Evolutionary conservation across 108 stramenopile genomes (phyloP).

Genomic region (Cyclotella choctawhatcheeana): DNA sequence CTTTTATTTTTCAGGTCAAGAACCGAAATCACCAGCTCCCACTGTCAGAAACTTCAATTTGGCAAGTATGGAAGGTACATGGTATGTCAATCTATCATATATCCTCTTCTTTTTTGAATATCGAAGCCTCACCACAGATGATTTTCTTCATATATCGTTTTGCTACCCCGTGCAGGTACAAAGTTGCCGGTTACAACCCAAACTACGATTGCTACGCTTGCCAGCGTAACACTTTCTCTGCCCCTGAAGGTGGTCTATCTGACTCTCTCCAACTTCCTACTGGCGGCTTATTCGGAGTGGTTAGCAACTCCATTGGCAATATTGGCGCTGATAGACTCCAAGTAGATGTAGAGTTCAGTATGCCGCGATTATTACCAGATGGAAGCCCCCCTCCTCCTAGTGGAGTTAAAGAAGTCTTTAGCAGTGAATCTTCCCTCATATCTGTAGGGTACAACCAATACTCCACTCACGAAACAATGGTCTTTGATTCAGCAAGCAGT

Average conservation of each 20-base stretch:
- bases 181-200: slow-evolving; percentile 95
- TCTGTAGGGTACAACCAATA: slow-evolving; percentile 86
- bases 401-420: slow-evolving; percentile 66
- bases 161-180: slow-evolving; percentile 56
- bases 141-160: neutral
- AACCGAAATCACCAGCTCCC: slow-evolving; percentile 80
- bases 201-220: slow-evolving; percentile 98
- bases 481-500: slow-evolving; percentile 64
- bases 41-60: slow-evolving; percentile 86
- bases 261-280: slow-evolving; percentile 24
- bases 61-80: slow-evolving; percentile 84
- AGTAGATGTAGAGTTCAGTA: slow-evolving; percentile 91
- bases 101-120: too few relatives aligned
- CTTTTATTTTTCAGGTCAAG: slow-evolving; percentile 17
- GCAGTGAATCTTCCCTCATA: slow-evolving; percentile 44
- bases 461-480: slow-evolving; percentile 86
- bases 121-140: neutral
- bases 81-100: slow-evolving; percentile 50
- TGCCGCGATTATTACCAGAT: slow-evolving; percentile 90
- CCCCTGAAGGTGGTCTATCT: slow-evolving; percentile 44
- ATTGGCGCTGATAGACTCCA: slow-evolving; percentile 60
- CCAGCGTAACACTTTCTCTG: slow-evolving; percentile 93
- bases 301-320: slow-evolving; percentile 23
- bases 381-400: slow-evolving; percentile 82
- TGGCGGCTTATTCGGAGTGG: slow-evolving; percentile 46